A percentile compares a stretch with the other conserved stretches of the same genome.
Conservation (phyloP, 495 filamentous ascomycete species). For the Cetradonia linearis region DNA sequence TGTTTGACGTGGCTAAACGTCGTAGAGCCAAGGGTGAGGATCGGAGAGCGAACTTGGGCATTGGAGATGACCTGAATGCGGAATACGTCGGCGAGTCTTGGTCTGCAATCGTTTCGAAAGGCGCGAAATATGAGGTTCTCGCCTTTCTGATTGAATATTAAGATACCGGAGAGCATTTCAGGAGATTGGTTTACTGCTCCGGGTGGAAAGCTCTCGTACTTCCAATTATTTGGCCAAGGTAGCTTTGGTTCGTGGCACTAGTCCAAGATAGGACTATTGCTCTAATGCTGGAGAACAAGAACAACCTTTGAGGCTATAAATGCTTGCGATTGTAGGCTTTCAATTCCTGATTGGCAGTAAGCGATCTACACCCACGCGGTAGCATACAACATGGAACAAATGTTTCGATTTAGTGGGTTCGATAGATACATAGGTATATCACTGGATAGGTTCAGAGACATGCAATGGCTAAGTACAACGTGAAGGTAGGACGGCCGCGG, state of each 20-base stretch:
- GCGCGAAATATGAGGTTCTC: conserved; percentile 99
- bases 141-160: conserved; percentile 99
- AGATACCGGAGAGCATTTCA: conserved; percentile 83
- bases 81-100: conserved; percentile 95
- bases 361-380: not conserved
- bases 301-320: not conserved
- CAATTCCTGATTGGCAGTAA: not conserved
- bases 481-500: not conserved
- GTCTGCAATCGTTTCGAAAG: conserved; percentile 94
- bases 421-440: conserved; percentile 4
- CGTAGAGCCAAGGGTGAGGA: conserved; percentile 92
- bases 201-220: not conserved
- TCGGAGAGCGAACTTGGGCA: conserved; percentile 92
- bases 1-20: conserved; percentile 99
- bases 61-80: conserved; percentile 99
- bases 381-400: not conserved
- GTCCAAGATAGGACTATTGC: not conserved
- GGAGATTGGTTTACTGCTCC: not conserved
- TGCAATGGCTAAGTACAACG: not conserved
- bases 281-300: not conserved
- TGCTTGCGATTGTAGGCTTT: not conserved
- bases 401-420: not conserved
- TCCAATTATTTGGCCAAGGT: not conserved
- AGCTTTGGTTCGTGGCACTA: conserved; percentile 2
- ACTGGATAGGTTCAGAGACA: not conserved